phyloP scores from a whole-genome alignment of 805 yeast genomes.

The Pichia cephalocereana region DNA sequence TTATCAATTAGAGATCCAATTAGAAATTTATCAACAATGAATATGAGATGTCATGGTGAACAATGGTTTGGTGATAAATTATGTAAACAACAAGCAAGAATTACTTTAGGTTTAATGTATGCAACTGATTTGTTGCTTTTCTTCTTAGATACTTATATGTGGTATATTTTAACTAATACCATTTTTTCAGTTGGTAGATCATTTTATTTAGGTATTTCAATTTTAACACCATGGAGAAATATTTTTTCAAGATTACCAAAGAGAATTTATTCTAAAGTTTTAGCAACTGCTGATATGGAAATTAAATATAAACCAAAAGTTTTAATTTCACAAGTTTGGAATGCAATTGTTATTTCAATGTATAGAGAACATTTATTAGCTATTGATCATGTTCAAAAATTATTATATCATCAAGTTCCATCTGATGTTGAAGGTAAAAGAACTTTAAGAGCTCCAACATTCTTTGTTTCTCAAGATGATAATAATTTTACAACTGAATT shows the following conservation, averaged over 20 bases:
- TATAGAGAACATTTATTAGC: slow-evolving; percentile 98
- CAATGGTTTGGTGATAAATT: slow-evolving; percentile 69
- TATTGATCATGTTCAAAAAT: slow-evolving; percentile 95
- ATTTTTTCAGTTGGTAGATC: slow-evolving; percentile 96
- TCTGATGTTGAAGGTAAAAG: slow-evolving; percentile 97
- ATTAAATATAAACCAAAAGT: slow-evolving; percentile 98
- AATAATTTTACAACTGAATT: slow-evolving; percentile 90
- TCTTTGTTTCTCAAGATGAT: slow-evolving; percentile 97
- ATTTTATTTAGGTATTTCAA: slow-evolving; percentile 97
- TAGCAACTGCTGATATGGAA: slow-evolving; percentile 99
- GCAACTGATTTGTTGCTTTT: slow-evolving; percentile 88
- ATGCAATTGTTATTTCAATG: slow-evolving; percentile 97
- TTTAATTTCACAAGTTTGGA: slow-evolving; percentile 97
- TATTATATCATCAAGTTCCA: slow-evolving; percentile 97
- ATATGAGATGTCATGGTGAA: slow-evolving; percentile 95
- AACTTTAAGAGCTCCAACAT: slow-evolving; percentile 97
- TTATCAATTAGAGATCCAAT: slow-evolving; percentile 91
- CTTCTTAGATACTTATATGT: slow-evolving; percentile 97
- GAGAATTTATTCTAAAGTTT: slow-evolving; percentile 95
- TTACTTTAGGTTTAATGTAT: slow-evolving; percentile 87
- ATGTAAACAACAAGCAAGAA: slow-evolving; percentile 80
- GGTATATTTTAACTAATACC: slow-evolving; percentile 96
- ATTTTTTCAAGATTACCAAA: slow-evolving; percentile 96
- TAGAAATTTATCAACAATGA: slow-evolving; percentile 73
- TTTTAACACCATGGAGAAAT: slow-evolving; percentile 99